Base-by-base conservation (phyloP, 2,329 filamentous ascomycete genomes). In the Plenodomus biglobosus region DNA sequence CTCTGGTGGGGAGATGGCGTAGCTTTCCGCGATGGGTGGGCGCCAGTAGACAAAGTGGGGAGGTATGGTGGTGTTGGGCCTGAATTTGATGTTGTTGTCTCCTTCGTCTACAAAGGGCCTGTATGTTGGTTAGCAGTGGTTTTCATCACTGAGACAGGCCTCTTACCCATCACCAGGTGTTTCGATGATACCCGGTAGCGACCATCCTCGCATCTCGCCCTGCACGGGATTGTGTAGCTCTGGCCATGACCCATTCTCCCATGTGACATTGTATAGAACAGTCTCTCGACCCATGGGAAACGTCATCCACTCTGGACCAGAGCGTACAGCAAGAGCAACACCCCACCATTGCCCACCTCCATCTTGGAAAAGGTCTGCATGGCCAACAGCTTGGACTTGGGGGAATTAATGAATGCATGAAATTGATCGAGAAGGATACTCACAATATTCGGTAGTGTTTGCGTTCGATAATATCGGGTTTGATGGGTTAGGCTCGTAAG, bases 11-110 rank as follows among this genome's bases (percentile, higher is more conserved):
- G 80, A 82, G 2, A 84, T 56, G 0, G 61, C 61, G 58, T 80
- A 84, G n/a, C 73, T 71, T 6, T 70, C 61, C 1, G 63, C 50
- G 24, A 71, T 65, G 1, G 80, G 80, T 18, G 73, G 77, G 7
- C 82, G 73, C 79, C 80, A 84, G 65, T 81, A 69, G 0, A 79
- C 71, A 50, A 84, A 79, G 53, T 84, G 77, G 0, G 69, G 64
- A 0, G 80, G 80, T 0, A 84, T 61, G 0, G 54, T 49, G 0
- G 74, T 74, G 0, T 73, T 73, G 0, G 76, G 73, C 1, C 59
- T 48, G 55, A 83, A 83, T 36, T 76, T 71, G 17, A 78, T 52
- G 18, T 62, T 48, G 53, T 81, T 40, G 27, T 61, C 80, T 1
- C 72, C 70, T 11, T 71, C 72, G 7, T 66, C 60, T 27, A 76